These are phyloP conservation scores for Zelonia costaricensis DNA, from an alignment of 208 protist genomes.

Conservation along the genomic window DNA sequence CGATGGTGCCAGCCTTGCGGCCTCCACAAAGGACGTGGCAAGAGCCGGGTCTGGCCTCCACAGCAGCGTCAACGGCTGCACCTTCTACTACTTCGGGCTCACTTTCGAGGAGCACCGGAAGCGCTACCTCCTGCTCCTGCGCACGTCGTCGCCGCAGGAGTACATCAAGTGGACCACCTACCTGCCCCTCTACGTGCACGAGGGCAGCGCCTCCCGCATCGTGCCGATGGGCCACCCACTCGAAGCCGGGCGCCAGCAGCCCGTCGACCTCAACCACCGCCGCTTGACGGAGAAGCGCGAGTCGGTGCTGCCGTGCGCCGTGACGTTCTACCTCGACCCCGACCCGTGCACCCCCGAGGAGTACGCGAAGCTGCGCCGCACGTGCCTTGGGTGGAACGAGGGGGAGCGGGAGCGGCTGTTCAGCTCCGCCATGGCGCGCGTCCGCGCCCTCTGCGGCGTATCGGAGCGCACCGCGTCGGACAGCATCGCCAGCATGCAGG, in stretches of 20 bases:
- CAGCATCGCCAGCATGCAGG: conserved; percentile 17
- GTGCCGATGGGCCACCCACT: conserved; percentile 56
- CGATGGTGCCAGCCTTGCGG: conserved; percentile 4
- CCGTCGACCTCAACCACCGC: conserved; percentile 29
- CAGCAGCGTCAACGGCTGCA: conserved; percentile 1
- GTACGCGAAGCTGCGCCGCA: conserved; percentile 26
- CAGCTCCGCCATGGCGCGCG: not conserved
- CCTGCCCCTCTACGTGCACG: conserved; percentile 50
- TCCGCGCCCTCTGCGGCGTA: conserved; percentile 10
- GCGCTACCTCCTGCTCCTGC: conserved; percentile 57
- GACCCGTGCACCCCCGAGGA: conserved; percentile 31
- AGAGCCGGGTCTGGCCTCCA: not conserved
- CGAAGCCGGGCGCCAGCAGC: conserved; percentile 21
- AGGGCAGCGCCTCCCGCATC: conserved; percentile 38
- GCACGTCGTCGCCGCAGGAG: conserved; percentile 29
- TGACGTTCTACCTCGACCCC: conserved; percentile 26
- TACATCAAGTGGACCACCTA: conserved; percentile 49
- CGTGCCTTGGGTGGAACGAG: conserved; percentile 53
- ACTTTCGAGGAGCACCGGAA: conserved; percentile 47
- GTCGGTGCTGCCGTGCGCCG: conserved; percentile 23
- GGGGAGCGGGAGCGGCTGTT: conserved; percentile 45
- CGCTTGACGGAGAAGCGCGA: conserved; percentile 29
- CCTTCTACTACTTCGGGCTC: conserved; percentile 61
- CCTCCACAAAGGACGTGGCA: not conserved
- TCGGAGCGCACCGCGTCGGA: conserved; percentile 10